Base-by-base conservation (phyloP, 768 basidiomycete genomes). In the Pisolithus albus region DNA sequence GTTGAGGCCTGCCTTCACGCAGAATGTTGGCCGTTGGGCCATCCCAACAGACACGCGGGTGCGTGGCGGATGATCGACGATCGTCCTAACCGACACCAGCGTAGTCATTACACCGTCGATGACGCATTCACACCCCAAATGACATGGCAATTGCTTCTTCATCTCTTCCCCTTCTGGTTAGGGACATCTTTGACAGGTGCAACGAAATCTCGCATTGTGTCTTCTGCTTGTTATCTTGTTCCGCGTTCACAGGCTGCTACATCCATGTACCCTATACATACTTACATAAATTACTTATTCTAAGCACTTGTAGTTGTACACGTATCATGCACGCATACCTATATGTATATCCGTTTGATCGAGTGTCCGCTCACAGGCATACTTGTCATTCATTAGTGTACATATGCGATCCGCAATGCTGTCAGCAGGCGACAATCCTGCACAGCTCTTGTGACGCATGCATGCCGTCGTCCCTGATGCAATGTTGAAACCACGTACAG, bases 1-100 rank as follows among this genome's bases (percentile, higher is more conserved):
- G 4, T 51, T 69, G 45, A 63, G 65, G 5, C 65, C 65, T 24
- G 65, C 65, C 30, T 67, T 67, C 59, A 62, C 67, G 46, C 52
- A 58, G 46, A 58, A 36, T 13, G 47, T 58, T 45, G 24, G 15
- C 5, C 43, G 26, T 45, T 45, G 43, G 26, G 26, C 24, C 43
- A 18, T 30, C 23, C 43, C 16, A 26, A 15, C 43, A n/a, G 50
- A 51, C 24, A n/a, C 51, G 55, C 16, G 46, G 26, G 16, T 58
- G 60, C n/a, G 0, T 50, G 37, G 38, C 42, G 39, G 13, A 51
- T 56, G n/a, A 30, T 52, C 57, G 13, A 51, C 53, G n/a, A 30
- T 52, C 57, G 26, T 28, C 13, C 46, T 38, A 4, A 13, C 19
- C 41, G 5, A 19, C 15, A 13, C 11, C 41, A 42, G 41, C 34